These are phyloP conservation scores for Exophiala mesophila DNA, from an alignment of 2,329 filamentous ascomycete genomes.

Conservation along the genomic window DNA sequence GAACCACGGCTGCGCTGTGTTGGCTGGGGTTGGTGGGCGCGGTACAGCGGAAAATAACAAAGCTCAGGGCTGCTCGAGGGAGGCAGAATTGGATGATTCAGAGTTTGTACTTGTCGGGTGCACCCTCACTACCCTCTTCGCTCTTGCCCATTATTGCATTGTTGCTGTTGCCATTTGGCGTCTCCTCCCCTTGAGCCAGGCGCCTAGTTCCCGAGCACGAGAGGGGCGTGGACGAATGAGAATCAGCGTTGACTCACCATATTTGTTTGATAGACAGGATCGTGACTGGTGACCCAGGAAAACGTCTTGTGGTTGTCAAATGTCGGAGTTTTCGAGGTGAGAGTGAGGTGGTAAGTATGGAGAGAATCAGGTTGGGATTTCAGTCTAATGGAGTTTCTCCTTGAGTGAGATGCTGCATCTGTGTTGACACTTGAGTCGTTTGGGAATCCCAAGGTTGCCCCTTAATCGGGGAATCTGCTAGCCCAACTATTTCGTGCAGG, in stretches of 20 bases:
- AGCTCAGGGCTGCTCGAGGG: no score
- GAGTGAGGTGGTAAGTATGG: background rate
- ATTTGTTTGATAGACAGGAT: no score
- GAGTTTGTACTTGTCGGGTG: background rate
- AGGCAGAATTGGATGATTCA: background rate
- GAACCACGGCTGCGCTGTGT: no score
- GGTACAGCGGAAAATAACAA: no score
- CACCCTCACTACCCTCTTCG: background rate
- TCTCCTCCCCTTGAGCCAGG: no score
- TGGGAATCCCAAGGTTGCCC: no score
- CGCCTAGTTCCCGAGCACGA: no score
- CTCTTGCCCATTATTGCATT: background rate
- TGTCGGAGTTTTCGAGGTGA: background rate
- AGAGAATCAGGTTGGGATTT: no score
- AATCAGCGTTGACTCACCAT: slow-evolving; percentile 17
- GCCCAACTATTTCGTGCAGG: background rate
- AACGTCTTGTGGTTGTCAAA: no score
- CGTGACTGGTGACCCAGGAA: no score
- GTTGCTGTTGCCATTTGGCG: slow-evolving; percentile 2
- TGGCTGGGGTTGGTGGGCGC: no score
- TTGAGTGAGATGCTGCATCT: background rate
- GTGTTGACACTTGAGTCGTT: background rate
- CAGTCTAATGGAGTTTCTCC: background rate
- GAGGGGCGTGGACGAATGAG: no score
- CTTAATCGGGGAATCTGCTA: background rate